Conservation (phyloP, 306 rosid species). For the Inga laurina region DNA sequence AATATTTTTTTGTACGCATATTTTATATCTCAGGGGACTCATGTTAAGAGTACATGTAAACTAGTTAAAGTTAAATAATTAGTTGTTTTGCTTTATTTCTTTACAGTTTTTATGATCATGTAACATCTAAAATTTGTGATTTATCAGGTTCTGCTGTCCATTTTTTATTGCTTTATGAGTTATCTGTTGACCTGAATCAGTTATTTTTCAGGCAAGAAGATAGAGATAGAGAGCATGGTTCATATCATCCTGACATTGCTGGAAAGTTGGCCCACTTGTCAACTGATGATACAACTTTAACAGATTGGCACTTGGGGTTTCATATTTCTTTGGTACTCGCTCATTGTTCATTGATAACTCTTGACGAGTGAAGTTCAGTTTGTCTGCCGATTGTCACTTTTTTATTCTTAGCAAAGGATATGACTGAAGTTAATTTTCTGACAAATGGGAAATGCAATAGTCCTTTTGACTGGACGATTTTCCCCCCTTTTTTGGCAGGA, state of each 20-base stretch:
- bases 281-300: conserved; percentile 65
- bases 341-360: conserved; percentile 13
- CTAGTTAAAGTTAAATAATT: not conserved
- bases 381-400: conserved; percentile 13
- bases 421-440: not conserved
- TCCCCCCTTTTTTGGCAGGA: conserved; percentile 46
- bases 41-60: not conserved
- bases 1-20: not conserved
- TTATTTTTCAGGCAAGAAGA: conserved; percentile 83
- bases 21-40: not conserved
- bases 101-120: conserved; percentile 9
- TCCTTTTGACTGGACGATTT: conserved; percentile 3
- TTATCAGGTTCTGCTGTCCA: conserved; percentile 26
- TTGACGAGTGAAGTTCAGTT: conserved; percentile 11
- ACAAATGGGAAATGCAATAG: not conserved
- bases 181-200: conserved; percentile 25
- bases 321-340: conserved; percentile 74
- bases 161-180: conserved; percentile 23
- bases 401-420: not conserved
- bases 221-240: conserved; percentile 60
- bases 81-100: not conserved
- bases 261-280: conserved; percentile 77
- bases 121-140: conserved; percentile 23
- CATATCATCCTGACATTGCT: conserved; percentile 61
- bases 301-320: conserved; percentile 98